These are phyloP conservation scores for Kodamaea fukazawae DNA, from an alignment of 805 yeast species.

Conservation along the genomic window DNA sequence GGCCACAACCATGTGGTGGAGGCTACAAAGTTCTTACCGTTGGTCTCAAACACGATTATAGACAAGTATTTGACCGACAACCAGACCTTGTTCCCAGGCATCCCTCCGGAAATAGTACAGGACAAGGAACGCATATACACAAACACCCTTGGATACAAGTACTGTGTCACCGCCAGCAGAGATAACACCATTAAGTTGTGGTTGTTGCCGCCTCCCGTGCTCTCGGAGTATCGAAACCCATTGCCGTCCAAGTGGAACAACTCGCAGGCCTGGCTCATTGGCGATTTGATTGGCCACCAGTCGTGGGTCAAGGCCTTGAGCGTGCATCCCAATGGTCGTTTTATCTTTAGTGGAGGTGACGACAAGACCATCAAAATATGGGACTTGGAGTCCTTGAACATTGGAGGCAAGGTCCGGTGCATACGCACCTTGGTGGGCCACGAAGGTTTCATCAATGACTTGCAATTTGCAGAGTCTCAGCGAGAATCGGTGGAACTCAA, in stretches of 20 bases:
- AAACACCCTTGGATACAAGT: slow-evolving; percentile 54
- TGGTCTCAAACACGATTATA: slow-evolving; percentile 43
- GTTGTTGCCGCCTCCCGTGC: slow-evolving; percentile 66
- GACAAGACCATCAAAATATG: slow-evolving; percentile 75
- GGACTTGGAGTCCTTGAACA: slow-evolving; percentile 52
- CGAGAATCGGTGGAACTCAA: slow-evolving; percentile 11
- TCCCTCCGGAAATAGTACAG: slow-evolving; percentile 29
- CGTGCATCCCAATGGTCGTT: slow-evolving; percentile 75
- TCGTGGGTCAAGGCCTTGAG: slow-evolving; percentile 79
- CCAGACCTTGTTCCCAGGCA: slow-evolving; percentile 27
- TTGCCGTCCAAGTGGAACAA: slow-evolving; percentile 49
- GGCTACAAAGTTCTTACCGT: slow-evolving; percentile 64
- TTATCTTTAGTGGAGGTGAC: slow-evolving; percentile 70
- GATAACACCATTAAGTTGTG: slow-evolving; percentile 74
- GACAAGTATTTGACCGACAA: slow-evolving; percentile 42
- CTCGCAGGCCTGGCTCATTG: slow-evolving; percentile 58
- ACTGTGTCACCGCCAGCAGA: slow-evolving; percentile 75
- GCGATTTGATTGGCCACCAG: slow-evolving; percentile 67
- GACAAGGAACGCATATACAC: slow-evolving; percentile 25
- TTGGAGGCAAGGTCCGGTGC: slow-evolving; percentile 43
- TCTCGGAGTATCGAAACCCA: slow-evolving; percentile 55
- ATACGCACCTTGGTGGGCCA: slow-evolving; percentile 57
- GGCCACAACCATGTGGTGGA: slow-evolving; percentile 89
- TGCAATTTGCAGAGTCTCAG: slow-evolving; percentile 51
- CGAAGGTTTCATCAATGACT: slow-evolving; percentile 70